Percentiles rank a stretch among this genome's conserved stretches.
phyloP scores from a whole-genome alignment of 208 protist species.

The Borovskyia barvae region DNA sequence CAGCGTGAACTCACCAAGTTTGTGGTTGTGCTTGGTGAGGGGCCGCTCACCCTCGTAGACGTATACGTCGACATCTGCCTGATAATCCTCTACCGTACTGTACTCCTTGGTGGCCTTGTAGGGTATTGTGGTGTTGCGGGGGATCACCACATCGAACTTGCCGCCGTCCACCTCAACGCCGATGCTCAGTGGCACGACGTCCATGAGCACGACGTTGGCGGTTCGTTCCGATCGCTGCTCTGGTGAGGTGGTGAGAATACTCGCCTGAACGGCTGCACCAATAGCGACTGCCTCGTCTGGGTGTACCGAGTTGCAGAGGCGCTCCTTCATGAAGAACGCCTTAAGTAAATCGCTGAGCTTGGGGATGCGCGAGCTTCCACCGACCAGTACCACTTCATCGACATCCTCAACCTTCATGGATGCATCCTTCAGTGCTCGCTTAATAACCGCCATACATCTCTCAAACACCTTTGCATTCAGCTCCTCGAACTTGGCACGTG shows the following conservation, averaged over 20 bases:
- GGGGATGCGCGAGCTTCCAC: slow-evolving; percentile 97
- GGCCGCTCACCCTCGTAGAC: slow-evolving; percentile 99
- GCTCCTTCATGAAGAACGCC: slow-evolving; percentile 69
- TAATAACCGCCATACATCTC: slow-evolving; percentile 70
- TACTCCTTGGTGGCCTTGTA: slow-evolving; percentile 92
- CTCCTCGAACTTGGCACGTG: slow-evolving; percentile 98
- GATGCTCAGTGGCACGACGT: slow-evolving; percentile 95
- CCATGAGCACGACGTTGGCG: slow-evolving; percentile 95
- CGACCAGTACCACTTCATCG: slow-evolving; percentile 94
- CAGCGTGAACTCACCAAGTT: slow-evolving; percentile 93
- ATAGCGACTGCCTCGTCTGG: slow-evolving; percentile 98
- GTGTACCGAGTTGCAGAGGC: slow-evolving; percentile 92
- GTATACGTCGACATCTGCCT: slow-evolving; percentile 98
- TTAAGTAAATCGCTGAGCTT: slow-evolving; percentile 92
- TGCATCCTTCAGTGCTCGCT: slow-evolving; percentile 89
- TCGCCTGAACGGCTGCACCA: slow-evolving; percentile 99
- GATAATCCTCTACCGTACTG: slow-evolving; percentile 98
- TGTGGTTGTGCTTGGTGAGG: slow-evolving; percentile 98
- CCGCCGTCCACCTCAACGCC: slow-evolving; percentile 96
- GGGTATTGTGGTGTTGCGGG: slow-evolving; percentile 89
- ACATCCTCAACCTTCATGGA: slow-evolving; percentile 76
- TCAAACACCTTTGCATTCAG: slow-evolving; percentile 84
- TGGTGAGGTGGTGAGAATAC: slow-evolving; percentile 82
- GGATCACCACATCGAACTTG: slow-evolving; percentile 91
- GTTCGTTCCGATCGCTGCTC: slow-evolving; percentile 70